These are phyloP conservation scores for Fraxinus greggii DNA, from an alignment of 305 asterid genomes.

Conservation along the genomic window DNA sequence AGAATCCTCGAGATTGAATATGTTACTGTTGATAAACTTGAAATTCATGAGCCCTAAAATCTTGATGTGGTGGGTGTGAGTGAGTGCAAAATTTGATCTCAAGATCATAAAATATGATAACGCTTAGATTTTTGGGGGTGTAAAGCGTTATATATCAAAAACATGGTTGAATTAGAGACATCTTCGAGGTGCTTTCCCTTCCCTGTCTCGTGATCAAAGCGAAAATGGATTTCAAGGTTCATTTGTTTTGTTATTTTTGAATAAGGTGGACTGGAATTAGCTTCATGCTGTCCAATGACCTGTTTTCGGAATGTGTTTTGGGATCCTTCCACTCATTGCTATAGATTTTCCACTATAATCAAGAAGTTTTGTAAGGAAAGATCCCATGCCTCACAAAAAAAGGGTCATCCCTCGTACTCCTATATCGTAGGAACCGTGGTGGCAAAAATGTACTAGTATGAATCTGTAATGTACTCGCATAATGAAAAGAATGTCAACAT, in stretches of 20 bases:
- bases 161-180: neutral
- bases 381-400: neutral
- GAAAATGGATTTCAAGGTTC: neutral
- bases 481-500: neutral
- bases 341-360: neutral
- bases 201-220: neutral
- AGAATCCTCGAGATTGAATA: too few relatives aligned
- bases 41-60: neutral
- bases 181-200: neutral
- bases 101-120: neutral
- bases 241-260: neutral
- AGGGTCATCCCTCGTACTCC: neutral
- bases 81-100: neutral
- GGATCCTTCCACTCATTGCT: neutral
- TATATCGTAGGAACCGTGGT: neutral
- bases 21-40: neutral
- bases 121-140: neutral
- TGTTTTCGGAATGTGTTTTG: neutral
- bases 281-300: neutral
- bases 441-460: neutral
- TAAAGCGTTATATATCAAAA: too few relatives aligned
- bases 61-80: neutral
- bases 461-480: neutral
- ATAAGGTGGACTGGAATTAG: neutral
- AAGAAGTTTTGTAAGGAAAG: neutral